Evolutionary conservation across 1,284 basidiomycete genomes (phyloP), one percentile per base, ranked within the genome.

Genomic region (Trichosporon sp.): DNA sequence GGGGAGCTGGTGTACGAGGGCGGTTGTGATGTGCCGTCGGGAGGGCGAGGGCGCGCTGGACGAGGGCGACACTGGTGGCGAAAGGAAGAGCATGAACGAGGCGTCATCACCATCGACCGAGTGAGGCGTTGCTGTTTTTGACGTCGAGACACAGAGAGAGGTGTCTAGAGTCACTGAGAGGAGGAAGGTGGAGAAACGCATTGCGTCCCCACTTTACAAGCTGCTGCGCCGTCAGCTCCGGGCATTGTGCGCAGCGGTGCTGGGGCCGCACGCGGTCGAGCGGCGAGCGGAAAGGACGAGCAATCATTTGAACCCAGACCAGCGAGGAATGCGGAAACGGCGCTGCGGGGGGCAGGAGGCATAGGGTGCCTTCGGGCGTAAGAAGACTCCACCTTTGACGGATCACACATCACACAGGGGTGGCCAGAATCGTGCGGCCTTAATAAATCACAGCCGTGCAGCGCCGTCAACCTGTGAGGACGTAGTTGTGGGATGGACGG

Each of bases 1-100:
- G 56, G 27, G 29, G 29, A 18, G 56, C n/a, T 18, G 27, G 56
- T 29, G 27, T 60, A 32, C 27, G 27, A 60, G 56, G 56, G 56
- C 56, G 56, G 29, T 31, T 13, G 56, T 60, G 56, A 60, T 60
- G 56, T 31, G 56, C 56, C 27, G 56, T 60, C 56, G 29, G 56
- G 56, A 60, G 56, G 56, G 56, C 56, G 56, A 60, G 56, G 56
- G 56, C 56, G 56, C 56, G 56, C 56, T 60, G 56, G 56, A 60
- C 56, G 56, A 60, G 56, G 56, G 56, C 56, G 27, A 60, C 56
- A 31, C 56, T 60, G 56, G 56, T 60, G 56, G 56, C 56, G 18
- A 60, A 60, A 60, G 56, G 29, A 31, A n/a, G 56, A 15, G 56
- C 27, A 31, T 60, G 56, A 60, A 29, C 56, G 56, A 60, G 56